Conservation (phyloP, 805 yeast species). For the Wickerhamomyces queroliae region DNA sequence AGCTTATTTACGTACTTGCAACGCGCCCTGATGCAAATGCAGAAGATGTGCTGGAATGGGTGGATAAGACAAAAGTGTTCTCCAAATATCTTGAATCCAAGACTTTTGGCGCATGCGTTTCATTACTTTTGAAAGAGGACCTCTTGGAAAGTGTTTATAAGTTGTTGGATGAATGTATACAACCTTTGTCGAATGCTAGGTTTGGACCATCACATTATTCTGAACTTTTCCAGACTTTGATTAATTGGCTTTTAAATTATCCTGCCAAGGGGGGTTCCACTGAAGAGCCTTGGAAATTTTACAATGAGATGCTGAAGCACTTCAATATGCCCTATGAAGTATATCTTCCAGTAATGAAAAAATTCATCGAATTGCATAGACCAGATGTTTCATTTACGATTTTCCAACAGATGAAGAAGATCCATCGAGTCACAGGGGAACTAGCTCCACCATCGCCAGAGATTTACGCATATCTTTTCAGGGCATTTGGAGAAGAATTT, state of each 20-base stretch:
- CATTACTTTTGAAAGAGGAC: conserved; percentile 28
- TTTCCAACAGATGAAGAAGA: conserved; percentile 52
- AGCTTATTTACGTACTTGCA: conserved; percentile 24
- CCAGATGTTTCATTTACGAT: conserved; percentile 59
- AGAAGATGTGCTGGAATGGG: conserved; percentile 25
- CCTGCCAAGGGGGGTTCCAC: conserved; percentile 28
- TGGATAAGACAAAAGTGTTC: conserved; percentile 36
- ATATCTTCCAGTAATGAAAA: conserved; percentile 52
- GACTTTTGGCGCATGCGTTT: conserved; percentile 33
- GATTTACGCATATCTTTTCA: conserved; percentile 55
- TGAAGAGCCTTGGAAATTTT: conserved; percentile 49
- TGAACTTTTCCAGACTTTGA: conserved; percentile 35
- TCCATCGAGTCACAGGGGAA: conserved; percentile 45
- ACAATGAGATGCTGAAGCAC: conserved; percentile 47
- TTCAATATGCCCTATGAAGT: conserved; percentile 53
- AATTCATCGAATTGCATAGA: conserved; percentile 45
- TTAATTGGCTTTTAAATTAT: conserved; percentile 36
- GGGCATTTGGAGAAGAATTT: conserved; percentile 49
- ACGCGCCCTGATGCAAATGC: conserved; percentile 21
- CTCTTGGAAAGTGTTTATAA: conserved; percentile 35
- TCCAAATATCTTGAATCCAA: conserved; percentile 30
- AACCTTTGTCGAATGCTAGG: conserved; percentile 15
- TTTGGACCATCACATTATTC: conserved; percentile 24
- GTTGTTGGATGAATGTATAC: conserved; percentile 38
- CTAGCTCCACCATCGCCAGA: conserved; percentile 45